Evolutionary conservation across 2,329 filamentous ascomycete species (phyloP), one percentile per base, ranked within the genome.

Genomic region (Fusarium pininemorale): DNA sequence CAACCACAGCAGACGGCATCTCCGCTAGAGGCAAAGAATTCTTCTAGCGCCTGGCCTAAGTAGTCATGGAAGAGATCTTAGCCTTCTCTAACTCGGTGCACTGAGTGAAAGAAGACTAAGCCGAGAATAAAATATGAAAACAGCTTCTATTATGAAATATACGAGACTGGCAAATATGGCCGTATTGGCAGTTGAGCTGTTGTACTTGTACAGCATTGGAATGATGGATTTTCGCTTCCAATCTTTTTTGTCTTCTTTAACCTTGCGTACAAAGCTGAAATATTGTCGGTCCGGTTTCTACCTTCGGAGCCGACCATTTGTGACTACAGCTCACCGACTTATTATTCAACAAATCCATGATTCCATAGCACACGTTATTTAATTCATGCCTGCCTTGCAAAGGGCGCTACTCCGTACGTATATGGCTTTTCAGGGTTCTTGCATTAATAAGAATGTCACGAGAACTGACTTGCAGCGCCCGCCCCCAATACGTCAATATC

Each of bases 401-500:
- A 44, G 24, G n/a, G 37, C 38, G 38, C 24, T 32, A 35, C 32
- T 35, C 32, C 32, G 32, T 35, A 44, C 30, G 22, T 45, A 16
- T 22, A 26, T 59, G 18, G 39, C 14, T 41, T 41, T 47, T 68
- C 69, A 64, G 38, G 55, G 66, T 75, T 44, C 53, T 62, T 69
- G 65, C 72, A 72, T 77, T 37, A 47, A 44, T 37, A 47, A 44
- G 28, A 37, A 57, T 55, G 64, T 69, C 72, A 75, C 64, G 66
- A 67, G 70, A 57, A 42, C 41, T 26, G 48, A 41, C 48, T 45
- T 62, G 44, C 54, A 60, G 51, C 65, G 37, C 53, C 64, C 28
- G 60, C 28, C 63, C 37, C 24, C 24, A 41, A 28, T 62, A n/a
- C 32, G 37, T 38, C 57, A 57, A 57, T 63, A 72, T 68, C 44